Percentiles rank a stretch among this genome's conserved stretches.
Conservation (phyloP, 2,329 filamentous ascomycete species). For the Aspergillus chevalieri region DNA sequence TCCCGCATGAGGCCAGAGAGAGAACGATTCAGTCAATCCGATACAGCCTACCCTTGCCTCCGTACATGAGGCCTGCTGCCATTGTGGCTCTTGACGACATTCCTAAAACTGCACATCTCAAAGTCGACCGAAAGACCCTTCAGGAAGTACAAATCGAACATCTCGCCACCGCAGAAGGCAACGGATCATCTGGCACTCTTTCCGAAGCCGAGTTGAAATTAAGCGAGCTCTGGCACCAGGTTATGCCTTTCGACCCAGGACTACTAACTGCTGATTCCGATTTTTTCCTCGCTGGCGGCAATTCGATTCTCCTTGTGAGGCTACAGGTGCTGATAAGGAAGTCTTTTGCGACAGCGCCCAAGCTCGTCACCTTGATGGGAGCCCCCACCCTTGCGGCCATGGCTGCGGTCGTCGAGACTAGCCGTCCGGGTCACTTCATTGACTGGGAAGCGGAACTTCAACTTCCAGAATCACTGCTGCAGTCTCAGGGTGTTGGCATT, state of each 20-base stretch:
- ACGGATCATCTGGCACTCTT: slow-evolving; percentile 1
- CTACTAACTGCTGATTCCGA: slow-evolving; percentile 7
- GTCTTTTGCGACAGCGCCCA: slow-evolving; percentile 12
- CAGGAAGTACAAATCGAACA: background rate
- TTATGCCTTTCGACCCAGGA: slow-evolving; percentile 4
- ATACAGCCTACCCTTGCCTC: slow-evolving; percentile 21
- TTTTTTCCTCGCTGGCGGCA: slow-evolving; percentile 34
- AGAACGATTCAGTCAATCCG: background rate
- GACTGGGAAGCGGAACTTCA: slow-evolving; percentile 6
- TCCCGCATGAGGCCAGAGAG: background rate
- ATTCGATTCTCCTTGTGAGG: slow-evolving; percentile 27
- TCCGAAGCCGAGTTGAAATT: slow-evolving; percentile 11
- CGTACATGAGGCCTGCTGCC: slow-evolving; percentile 29
- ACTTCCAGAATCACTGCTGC: background rate
- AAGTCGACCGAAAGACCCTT: slow-evolving; percentile 21
- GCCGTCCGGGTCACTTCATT: background rate
- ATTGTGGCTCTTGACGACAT: slow-evolving; percentile 16
- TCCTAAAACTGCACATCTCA: slow-evolving; percentile 20
- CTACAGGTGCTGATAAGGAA: slow-evolving; percentile 21
- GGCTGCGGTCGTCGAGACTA: slow-evolving; percentile 1
- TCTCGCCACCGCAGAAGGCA: slow-evolving; percentile 5
- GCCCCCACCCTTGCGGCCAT: slow-evolving; percentile 14
- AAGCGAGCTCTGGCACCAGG: slow-evolving; percentile 15
- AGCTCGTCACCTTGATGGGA: slow-evolving; percentile 18
- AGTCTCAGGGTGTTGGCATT: background rate